These are phyloP conservation scores for Phyllosticta capitalensis DNA, from an alignment of 2,329 filamentous ascomycete species.

Conservation along the genomic window DNA sequence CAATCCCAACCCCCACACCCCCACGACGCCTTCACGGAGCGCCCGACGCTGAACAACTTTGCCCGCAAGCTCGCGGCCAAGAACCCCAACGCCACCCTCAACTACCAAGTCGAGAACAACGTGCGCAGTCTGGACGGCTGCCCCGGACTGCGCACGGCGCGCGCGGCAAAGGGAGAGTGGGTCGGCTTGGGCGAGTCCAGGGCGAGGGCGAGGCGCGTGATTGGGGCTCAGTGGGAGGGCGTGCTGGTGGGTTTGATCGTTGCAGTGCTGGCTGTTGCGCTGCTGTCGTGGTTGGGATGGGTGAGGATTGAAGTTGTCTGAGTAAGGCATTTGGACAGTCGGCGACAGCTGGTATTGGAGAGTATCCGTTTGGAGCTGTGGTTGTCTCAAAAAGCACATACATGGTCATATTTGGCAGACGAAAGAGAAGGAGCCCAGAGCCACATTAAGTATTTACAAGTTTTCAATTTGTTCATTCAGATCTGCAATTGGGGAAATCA, in stretches of 20 bases:
- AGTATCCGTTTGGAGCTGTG: no score
- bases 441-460: no score
- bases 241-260: slow-evolving; percentile 16
- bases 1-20: slow-evolving; percentile 6
- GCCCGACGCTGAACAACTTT: slow-evolving; percentile 48
- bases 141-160: slow-evolving; percentile 46
- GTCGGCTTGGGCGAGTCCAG: slow-evolving; percentile 34
- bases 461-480: no score
- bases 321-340: no score
- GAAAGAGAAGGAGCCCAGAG: no score
- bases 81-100: slow-evolving; percentile 33
- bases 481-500: no score
- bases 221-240: slow-evolving; percentile 16
- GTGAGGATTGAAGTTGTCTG: neutral
- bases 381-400: no score
- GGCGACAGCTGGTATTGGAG: no score
- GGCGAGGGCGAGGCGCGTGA: neutral
- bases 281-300: neutral
- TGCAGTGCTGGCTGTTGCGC: neutral
- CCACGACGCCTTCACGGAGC: slow-evolving; percentile 28
- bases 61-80: slow-evolving; percentile 40
- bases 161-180: slow-evolving; percentile 37
- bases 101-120: slow-evolving; percentile 52
- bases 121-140: slow-evolving; percentile 48
- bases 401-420: no score